Evolutionary conservation across 495 filamentous ascomycete species (phyloP).

Genomic region (Penicillium samsonianum): DNA sequence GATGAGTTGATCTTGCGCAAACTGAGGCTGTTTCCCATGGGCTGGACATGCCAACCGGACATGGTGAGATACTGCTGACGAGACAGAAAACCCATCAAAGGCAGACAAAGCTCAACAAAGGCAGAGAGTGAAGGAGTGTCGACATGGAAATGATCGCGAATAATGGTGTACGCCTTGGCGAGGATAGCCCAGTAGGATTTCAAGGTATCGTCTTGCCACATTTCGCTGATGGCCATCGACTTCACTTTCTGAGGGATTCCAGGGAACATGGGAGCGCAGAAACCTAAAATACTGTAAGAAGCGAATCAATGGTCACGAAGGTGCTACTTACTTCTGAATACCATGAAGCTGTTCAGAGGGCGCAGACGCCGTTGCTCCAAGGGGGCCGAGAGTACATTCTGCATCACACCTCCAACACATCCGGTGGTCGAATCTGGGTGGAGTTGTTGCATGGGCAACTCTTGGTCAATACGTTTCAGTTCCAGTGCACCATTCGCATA

Average conservation of each 20-base stretch:
- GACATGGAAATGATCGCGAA: slow-evolving; percentile 48
- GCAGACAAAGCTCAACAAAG: background rate
- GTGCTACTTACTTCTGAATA: slow-evolving; percentile 46
- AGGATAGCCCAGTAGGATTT: slow-evolving; percentile 52
- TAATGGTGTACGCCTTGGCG: slow-evolving; percentile 49
- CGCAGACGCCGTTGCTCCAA: slow-evolving; percentile 1
- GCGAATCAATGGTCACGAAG: background rate
- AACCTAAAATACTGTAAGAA: slow-evolving; percentile 36
- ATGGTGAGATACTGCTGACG: slow-evolving; percentile 39
- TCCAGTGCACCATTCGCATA: background rate
- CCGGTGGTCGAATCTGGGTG: background rate
- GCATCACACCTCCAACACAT: background rate
- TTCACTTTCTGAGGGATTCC: slow-evolving; percentile 43
- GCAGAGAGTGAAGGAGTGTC: slow-evolving; percentile 19
- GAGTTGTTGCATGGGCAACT: background rate
- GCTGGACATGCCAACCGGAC: slow-evolving; percentile 37
- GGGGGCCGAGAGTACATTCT: background rate
- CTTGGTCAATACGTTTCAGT: background rate
- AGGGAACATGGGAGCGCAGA: slow-evolving; percentile 40
- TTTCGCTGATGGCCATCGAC: slow-evolving; percentile 40
- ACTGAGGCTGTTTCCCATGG: background rate
- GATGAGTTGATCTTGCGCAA: background rate
- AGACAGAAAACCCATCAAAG: slow-evolving; percentile 32
- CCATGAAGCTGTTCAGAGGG: slow-evolving; percentile 52
- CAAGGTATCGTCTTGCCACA: slow-evolving; percentile 48